Base-by-base conservation (phyloP, 306 rosid genomes). In the Aeschynomene evenia region DNA sequence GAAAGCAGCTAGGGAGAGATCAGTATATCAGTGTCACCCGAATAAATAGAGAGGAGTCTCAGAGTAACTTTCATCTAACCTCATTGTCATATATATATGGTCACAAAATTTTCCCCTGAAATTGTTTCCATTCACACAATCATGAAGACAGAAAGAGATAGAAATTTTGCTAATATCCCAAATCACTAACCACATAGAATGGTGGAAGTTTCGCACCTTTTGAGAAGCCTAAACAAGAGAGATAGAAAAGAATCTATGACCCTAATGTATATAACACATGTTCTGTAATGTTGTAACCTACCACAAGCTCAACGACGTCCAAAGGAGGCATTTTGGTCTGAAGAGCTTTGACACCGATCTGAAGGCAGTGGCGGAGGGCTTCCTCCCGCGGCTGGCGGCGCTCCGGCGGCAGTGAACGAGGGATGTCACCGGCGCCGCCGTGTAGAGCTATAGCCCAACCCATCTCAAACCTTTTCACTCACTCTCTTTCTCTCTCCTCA, bases 391-490 rank as follows among this genome's bases (percentile, higher is more conserved):
- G 96, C 37, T 31, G 80, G 7, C 86, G 96, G 49, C 84, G 85
- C 33, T 88, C 96, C 0, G 70, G 79, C 4, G 90, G 78, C 6
- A 90, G 78, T 14, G 87, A 78, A 22, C n/a, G 71, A 0, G 93
- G 83, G n/a, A 93, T 92, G 71, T 88, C 98, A 22, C 97, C 98
- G 23, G 93, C 98, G 70, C 98, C 96, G 71, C 97, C 98, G 40
- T 93, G 98, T 6, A 93, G 80, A 52, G 97, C 98, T 15, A 93
- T 86, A 6, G 93, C 93, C 98, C 98, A 93, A 64, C 96, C 98
- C 96, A 89, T 89, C 21, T 11, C 9, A 11, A 9, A 2, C 43
- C 43, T 2, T 0, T 9, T 2, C 43, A 34, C 5, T 9, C 43
- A 9, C 2, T 2, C 39, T 37, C 43, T 9, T 4, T 2, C 43